Percentiles rank a stretch among this genome's conserved stretches.
Evolutionary conservation across 108 stramenopile species (phyloP).

Genomic region (Nannochloropsis gaditana): DNA sequence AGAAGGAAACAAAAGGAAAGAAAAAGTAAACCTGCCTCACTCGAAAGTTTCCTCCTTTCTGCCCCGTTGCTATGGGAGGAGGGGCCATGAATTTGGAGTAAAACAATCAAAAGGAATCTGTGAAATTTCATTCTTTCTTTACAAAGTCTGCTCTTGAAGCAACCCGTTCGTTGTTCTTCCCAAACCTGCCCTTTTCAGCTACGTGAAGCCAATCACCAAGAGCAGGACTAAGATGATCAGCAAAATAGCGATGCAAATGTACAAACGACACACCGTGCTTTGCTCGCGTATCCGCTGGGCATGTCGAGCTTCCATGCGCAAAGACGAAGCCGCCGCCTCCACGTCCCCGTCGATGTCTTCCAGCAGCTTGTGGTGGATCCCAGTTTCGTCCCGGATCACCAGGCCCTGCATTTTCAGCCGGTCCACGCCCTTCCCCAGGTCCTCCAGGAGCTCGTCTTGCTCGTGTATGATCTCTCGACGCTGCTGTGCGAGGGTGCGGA

Average conservation of each 20-base stretch:
- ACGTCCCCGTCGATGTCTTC: conserved; percentile 78
- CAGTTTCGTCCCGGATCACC: conserved; percentile 73
- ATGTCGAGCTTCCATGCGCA: conserved; percentile 68
- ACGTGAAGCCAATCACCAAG: conserved; percentile 31
- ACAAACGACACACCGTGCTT: conserved; percentile 40
- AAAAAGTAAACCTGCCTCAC: too few species aligned
- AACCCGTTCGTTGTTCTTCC: background rate
- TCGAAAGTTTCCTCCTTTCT: too few species aligned
- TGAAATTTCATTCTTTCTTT: too few species aligned
- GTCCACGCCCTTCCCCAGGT: conserved; percentile 73
- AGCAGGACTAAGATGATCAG: conserved; percentile 34
- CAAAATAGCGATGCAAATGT: conserved; percentile 41
- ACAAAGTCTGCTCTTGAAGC: too few species aligned
- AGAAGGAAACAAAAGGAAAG: too few species aligned
- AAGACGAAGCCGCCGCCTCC: conserved; percentile 67
- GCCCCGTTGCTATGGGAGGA: too few species aligned
- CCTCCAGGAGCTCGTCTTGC: conserved; percentile 84
- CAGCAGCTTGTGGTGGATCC: conserved; percentile 70
- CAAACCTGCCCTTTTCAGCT: background rate
- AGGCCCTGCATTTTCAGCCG: conserved; percentile 71
- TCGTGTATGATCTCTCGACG: conserved; percentile 25
- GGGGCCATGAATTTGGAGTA: too few species aligned
- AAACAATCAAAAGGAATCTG: too few species aligned
- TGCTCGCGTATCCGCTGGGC: conserved; percentile 40
- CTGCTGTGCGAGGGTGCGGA: background rate